A percentile compares a stretch with the other conserved stretches of the same genome.
Evolutionary conservation across 345 rosid genomes (phyloP).

Genomic region (Citrus australasica): DNA sequence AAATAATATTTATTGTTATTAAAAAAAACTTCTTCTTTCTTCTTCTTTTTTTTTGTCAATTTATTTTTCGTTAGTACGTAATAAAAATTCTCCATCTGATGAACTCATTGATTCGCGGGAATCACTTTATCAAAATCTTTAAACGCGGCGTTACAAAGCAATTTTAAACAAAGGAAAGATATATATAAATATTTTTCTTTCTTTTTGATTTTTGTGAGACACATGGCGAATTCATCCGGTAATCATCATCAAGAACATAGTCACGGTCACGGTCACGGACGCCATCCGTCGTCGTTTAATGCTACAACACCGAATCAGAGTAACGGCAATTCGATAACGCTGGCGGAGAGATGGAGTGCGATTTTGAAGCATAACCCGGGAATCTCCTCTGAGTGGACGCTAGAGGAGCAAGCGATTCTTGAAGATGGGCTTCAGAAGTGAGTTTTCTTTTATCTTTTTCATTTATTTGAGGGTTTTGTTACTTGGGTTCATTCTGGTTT

Average conservation of each 20-base stretch:
- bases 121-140: not conserved
- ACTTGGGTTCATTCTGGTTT: not conserved
- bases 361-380: conserved; percentile 60
- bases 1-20: no score
- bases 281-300: conserved; percentile 31
- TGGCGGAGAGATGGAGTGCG: conserved; percentile 25
- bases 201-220: no score
- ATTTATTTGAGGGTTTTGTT: not conserved
- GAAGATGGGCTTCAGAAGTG: conserved; percentile 46
- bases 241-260: conserved; percentile 39
- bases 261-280: not conserved
- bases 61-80: not conserved
- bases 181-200: no score
- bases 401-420: conserved; percentile 50
- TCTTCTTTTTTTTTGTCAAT: not conserved
- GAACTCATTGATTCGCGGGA: not conserved
- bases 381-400: conserved; percentile 52
- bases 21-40: not conserved
- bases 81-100: not conserved
- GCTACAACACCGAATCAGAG: conserved; percentile 32
- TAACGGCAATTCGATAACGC: conserved; percentile 20
- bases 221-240: conserved; percentile 59
- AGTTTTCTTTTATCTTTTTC: conserved; percentile 12
- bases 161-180: not conserved
- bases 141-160: not conserved